These are phyloP conservation scores for Pseudotulostoma volvatum DNA, from an alignment of 495 filamentous ascomycete species.

Conservation along the genomic window DNA sequence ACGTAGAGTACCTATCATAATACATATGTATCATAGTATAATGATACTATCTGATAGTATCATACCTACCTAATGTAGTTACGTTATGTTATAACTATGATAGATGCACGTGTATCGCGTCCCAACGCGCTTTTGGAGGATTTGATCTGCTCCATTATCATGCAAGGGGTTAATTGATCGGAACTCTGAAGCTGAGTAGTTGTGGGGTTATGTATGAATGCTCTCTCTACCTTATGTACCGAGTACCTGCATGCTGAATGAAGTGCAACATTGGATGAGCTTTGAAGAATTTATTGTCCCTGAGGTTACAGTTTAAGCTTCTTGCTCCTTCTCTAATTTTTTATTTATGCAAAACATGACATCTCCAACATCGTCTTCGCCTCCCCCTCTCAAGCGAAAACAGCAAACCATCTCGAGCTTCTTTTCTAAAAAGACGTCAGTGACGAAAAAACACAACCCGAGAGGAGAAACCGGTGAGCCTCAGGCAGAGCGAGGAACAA, in stretches of 20 bases:
- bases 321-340: neutral
- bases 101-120: neutral
- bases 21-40: no score
- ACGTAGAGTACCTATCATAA: no score
- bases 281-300: no score
- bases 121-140: neutral
- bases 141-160: neutral
- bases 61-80: no score
- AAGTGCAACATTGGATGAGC: no score
- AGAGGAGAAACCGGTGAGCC: conserved; percentile 6
- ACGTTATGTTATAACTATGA: no score
- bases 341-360: conserved; percentile 8
- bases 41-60: no score
- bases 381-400: conserved; percentile 33
- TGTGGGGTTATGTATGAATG: no score
- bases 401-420: conserved; percentile 79
- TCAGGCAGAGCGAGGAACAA: conserved; percentile 4
- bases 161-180: neutral
- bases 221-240: no score
- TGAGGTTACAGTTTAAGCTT: no score
- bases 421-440: conserved; percentile 49
- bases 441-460: conserved; percentile 7
- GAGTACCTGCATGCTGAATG: no score
- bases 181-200: no score
- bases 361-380: conserved; percentile 20